A percentile compares a stretch with the other conserved stretches of the same genome.
phyloP scores from a whole-genome alignment of 768 basidiomycete species.

The Boletellus ananiceps region DNA sequence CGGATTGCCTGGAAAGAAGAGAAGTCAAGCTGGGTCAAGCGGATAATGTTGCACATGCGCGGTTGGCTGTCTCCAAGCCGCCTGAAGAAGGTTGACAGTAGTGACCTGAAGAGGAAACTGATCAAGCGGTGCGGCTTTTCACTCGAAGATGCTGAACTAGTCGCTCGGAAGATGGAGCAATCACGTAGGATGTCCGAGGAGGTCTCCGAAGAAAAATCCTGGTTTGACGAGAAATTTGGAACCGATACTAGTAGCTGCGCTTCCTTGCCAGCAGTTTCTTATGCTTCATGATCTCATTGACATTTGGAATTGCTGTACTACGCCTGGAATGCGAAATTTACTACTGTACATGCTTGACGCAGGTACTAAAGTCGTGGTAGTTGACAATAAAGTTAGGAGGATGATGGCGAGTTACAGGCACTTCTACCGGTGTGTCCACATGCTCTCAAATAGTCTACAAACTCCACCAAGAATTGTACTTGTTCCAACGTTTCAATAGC shows the following conservation, averaged over 20 bases:
- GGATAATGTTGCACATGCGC: constrained; percentile 24
- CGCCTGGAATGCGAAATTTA: neutral
- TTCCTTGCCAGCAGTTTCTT: constrained; percentile 13
- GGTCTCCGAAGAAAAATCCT: constrained; percentile 7
- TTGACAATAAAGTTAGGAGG: neutral
- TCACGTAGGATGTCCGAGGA: constrained; percentile 4
- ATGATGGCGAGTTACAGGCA: neutral
- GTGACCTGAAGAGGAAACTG: constrained; percentile 19
- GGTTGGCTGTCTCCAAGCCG: constrained; percentile 19
- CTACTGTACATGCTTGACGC: neutral
- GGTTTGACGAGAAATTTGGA: constrained; percentile 18
- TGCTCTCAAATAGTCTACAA: constrained; percentile 54
- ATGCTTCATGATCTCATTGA: neutral
- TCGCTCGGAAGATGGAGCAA: constrained; percentile 19
- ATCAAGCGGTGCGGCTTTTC: constrained; percentile 23
- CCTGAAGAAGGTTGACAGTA: constrained; percentile 6
- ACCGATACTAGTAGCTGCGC: constrained; percentile 6
- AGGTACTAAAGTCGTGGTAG: constrained; percentile 2
- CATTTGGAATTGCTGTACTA: neutral
- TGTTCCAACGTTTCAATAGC: constrained; percentile 95
- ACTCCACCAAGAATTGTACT: constrained; percentile 77
- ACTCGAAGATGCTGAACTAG: constrained; percentile 13
- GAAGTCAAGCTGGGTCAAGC: constrained; percentile 23
- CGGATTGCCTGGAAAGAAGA: constrained; percentile 23
- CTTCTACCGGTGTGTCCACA: neutral